Conservation (phyloP, 1,284 basidiomycete genomes). For the Termitomyces sp. region DNA sequence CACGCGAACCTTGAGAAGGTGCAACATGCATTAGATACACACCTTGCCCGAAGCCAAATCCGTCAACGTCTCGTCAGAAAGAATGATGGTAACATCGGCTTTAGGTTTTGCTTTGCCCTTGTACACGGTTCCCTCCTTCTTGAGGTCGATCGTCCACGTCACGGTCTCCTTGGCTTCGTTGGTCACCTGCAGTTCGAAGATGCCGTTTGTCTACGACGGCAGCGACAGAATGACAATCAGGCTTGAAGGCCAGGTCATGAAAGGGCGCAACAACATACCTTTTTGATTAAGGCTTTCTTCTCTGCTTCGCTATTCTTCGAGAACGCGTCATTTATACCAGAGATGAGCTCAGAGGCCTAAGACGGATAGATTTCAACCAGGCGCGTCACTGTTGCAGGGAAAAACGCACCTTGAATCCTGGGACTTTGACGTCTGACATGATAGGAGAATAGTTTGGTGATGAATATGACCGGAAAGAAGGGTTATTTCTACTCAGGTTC, state of each 20-base stretch:
- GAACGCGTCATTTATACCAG: slow-evolving; percentile 60
- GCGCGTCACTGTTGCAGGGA: background rate
- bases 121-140: slow-evolving; percentile 81
- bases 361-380: background rate
- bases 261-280: slow-evolving; percentile 41
- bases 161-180: slow-evolving; percentile 75
- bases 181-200: slow-evolving; percentile 87
- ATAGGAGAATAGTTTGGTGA: background rate
- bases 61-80: slow-evolving; percentile 67
- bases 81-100: slow-evolving; percentile 73
- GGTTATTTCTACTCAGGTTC: slow-evolving; percentile 1
- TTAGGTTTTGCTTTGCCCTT: slow-evolving; percentile 74
- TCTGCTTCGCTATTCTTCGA: slow-evolving; percentile 64
- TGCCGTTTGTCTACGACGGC: slow-evolving; percentile 71
- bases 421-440: slow-evolving; percentile 54
- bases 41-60: slow-evolving; percentile 70
- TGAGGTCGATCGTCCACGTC: slow-evolving; percentile 94
- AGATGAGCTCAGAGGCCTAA: slow-evolving; percentile 73
- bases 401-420: slow-evolving; percentile 49
- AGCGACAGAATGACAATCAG: background rate
- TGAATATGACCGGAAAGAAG: background rate
- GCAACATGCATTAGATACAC: slow-evolving; percentile 13
- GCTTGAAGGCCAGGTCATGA: background rate
- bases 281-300: slow-evolving; percentile 80
- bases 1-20: background rate